Evolutionary conservation across 1,284 basidiomycete species (phyloP), one percentile per base, ranked within the genome.

Genomic region (Cryptococcus neoformans): DNA sequence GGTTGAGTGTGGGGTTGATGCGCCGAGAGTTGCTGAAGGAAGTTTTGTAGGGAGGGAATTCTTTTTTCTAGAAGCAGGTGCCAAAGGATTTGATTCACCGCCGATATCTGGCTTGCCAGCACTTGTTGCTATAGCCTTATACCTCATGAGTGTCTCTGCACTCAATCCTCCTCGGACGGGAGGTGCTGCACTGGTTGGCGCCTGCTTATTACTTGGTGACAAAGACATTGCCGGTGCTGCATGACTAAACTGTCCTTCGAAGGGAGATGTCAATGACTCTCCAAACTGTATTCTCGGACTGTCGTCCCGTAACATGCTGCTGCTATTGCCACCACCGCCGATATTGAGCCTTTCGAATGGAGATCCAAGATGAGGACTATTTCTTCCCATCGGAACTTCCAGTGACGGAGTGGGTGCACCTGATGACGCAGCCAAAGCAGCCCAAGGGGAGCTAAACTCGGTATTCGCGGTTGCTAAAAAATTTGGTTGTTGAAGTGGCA

Each of bases 391-490:
- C 3, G 69, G 64, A 14, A 67, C 70, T 16, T 77, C 71, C 14
- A 76, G 48, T 0, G 70, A 68, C 0, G 77, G 77, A 1, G 78
- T 79, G 2, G 76, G 76, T 8, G 74, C 75, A n/a, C 78, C 78
- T 0, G 74, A 75, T 3, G 64, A 63, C 0, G 72, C 74, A 1
- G 76, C 76, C 1, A 79, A 62, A 6, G 68, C 54, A 10, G 63
- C 66, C 78, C 78, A 79, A 9, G 78, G 78, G 2, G 75, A 73
- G 12, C 37, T 10, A 4, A 28, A 28, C 3, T 4, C 28, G 28
- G 28, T 28, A 4, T 28, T 28, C 28, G 28, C 4, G 28, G 28
- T 28, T 28, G 28, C 28, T 28, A 28, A 17, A 35, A 6, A 38
- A 40, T 12, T 16, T 39, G 16, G 39, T 52, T 6, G 49, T 16